These are phyloP conservation scores for Suillus occidentalis DNA, from an alignment of 768 basidiomycete species.

Conservation along the genomic window DNA sequence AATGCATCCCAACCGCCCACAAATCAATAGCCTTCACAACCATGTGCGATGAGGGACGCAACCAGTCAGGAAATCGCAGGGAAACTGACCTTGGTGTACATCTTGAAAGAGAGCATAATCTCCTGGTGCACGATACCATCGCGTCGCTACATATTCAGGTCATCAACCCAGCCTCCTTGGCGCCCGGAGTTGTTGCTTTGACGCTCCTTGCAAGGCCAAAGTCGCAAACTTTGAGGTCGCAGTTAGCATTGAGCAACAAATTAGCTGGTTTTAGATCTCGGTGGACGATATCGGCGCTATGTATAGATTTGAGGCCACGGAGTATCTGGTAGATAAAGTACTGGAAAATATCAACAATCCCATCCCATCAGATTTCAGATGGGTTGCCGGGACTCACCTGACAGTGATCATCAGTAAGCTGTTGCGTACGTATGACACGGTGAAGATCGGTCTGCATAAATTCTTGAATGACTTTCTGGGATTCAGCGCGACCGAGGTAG, in stretches of 20 bases:
- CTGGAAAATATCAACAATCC: conserved; percentile 29
- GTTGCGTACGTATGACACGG: conserved; percentile 87
- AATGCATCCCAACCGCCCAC: conserved; percentile 76
- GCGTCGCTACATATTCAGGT: conserved; percentile 87
- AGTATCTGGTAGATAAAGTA: conserved; percentile 86
- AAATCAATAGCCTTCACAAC: conserved; percentile 59
- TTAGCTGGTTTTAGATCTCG: conserved; percentile 86
- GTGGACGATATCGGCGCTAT: conserved; percentile 81
- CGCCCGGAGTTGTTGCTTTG: conserved; percentile 49
- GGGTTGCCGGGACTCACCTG: conserved; percentile 45
- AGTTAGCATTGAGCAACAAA: conserved; percentile 84
- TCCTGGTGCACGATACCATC: conserved; percentile 95
- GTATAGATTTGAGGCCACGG: conserved; percentile 85
- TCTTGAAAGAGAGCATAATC: conserved; percentile 94
- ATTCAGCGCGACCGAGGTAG: conserved; percentile 7
- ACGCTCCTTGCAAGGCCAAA: conserved; percentile 80
- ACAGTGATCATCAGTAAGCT: conserved; percentile 88
- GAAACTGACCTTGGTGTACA: conserved; percentile 65
- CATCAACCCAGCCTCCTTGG: conserved; percentile 69
- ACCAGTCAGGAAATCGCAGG: conserved; percentile 13
- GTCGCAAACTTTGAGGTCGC: conserved; percentile 87
- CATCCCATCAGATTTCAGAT: neutral
- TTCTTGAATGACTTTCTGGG: conserved; percentile 69
- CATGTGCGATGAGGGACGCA: conserved; percentile 8
- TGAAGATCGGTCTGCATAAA: conserved; percentile 91